Conservation (phyloP, 352 stramenopile genomes). For the Pythium phragmiticola region DNA sequence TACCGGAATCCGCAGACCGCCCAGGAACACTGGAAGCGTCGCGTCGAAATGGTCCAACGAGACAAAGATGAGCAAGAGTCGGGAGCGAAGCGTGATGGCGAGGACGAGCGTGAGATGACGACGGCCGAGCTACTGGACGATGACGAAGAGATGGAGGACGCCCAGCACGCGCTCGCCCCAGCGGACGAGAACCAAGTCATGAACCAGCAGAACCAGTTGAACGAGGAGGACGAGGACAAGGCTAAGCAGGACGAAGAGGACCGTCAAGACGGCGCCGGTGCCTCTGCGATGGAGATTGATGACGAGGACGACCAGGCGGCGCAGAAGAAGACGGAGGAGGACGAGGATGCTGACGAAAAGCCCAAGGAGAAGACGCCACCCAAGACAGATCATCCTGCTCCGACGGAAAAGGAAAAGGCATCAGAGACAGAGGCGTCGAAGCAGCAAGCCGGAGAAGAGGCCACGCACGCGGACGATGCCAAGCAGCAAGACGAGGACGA, state of each 20-base stretch:
- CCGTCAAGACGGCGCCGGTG: slow-evolving; percentile 35
- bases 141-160: slow-evolving; percentile 42
- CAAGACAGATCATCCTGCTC: slow-evolving; percentile 18
- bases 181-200: slow-evolving; percentile 43
- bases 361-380: slow-evolving; percentile 19
- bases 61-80: slow-evolving; percentile 30
- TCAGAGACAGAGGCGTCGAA: slow-evolving; percentile 16
- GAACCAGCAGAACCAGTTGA: slow-evolving; percentile 31
- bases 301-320: slow-evolving; percentile 44
- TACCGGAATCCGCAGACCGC: slow-evolving; percentile 95
- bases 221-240: slow-evolving; percentile 46
- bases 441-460: background rate
- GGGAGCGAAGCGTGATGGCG: slow-evolving; percentile 10
- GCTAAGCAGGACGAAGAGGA: slow-evolving; percentile 44
- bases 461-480: slow-evolving; percentile 1
- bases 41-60: slow-evolving; percentile 88
- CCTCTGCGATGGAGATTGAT: slow-evolving; percentile 64
- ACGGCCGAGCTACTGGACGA: slow-evolving; percentile 42
- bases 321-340: slow-evolving; percentile 20
- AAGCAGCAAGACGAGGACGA: slow-evolving; percentile 13
- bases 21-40: slow-evolving; percentile 97
- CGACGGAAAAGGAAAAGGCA: slow-evolving; percentile 24
- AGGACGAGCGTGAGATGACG: slow-evolving; percentile 28
- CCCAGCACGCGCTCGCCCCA: slow-evolving; percentile 38
- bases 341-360: slow-evolving; percentile 22